Conservation (phyloP, 169 alveolate genomes). For the Eimeria maxima region DNA sequence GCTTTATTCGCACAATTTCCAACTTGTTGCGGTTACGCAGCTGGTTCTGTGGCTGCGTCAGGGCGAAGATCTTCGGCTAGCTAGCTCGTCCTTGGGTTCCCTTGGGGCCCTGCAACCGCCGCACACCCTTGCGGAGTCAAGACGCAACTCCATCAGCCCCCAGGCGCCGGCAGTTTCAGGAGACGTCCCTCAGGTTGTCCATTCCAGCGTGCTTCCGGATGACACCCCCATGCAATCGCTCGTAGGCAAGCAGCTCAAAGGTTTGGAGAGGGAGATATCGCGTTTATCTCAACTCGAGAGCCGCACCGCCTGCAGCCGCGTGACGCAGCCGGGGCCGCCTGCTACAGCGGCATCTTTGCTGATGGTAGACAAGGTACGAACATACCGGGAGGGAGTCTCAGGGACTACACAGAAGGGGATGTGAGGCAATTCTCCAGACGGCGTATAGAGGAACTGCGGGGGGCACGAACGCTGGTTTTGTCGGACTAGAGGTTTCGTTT, state of each 20-base stretch:
- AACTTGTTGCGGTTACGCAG: neutral
- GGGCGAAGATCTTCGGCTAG: constrained; percentile 39
- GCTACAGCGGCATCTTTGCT: constrained; percentile 50
- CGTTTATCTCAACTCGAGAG: constrained; percentile 34
- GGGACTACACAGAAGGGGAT: neutral
- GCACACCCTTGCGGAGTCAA: too few relatives aligned
- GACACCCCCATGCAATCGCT: neutral
- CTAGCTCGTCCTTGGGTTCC: neutral
- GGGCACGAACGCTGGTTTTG: too few relatives aligned
- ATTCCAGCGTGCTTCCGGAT: too few relatives aligned
- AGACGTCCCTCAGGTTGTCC: too few relatives aligned
- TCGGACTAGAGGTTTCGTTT: too few relatives aligned
- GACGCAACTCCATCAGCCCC: neutral
- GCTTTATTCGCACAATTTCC: neutral
- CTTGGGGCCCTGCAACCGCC: neutral
- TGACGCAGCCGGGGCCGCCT: constrained; percentile 51
- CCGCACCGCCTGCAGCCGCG: constrained; percentile 18
- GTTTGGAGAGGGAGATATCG: constrained; percentile 12
- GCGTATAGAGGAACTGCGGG: too few relatives aligned
- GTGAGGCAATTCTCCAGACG: neutral
- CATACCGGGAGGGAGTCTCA: too few relatives aligned
- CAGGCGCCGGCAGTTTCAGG: neutral
- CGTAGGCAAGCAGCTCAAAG: constrained; percentile 27
- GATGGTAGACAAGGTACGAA: constrained; percentile 55
- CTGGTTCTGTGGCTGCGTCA: neutral